Conservation (phyloP, 208 protist genomes). For the Trypanosoma vivax region DNA sequence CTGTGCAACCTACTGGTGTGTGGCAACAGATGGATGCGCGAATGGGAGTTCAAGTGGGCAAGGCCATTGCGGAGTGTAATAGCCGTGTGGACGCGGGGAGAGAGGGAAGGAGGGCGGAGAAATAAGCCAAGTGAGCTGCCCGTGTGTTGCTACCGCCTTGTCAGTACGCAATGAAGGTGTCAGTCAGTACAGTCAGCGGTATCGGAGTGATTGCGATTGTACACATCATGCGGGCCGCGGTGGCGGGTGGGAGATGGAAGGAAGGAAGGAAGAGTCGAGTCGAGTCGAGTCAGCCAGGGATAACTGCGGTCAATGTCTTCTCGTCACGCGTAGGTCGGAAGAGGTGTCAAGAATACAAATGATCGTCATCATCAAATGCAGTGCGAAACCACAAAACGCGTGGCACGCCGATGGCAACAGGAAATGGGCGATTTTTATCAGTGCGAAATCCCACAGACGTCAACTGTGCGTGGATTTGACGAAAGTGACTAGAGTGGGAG, state of each 20-base stretch:
- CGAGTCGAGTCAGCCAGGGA: constrained; percentile 1
- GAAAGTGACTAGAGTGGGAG: too few relatives aligned
- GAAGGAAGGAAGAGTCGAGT: neutral
- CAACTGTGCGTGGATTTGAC: too few relatives aligned
- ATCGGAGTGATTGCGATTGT: constrained; percentile 5
- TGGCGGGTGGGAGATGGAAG: neutral
- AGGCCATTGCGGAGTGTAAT: too few relatives aligned
- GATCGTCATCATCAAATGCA: neutral
- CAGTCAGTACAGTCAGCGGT: neutral
- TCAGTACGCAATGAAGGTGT: constrained; percentile 1
- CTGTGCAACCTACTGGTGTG: too few relatives aligned
- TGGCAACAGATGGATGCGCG: too few relatives aligned
- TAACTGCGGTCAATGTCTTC: neutral
- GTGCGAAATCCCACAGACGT: too few relatives aligned
- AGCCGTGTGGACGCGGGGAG: too few relatives aligned
- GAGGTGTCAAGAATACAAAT: neutral
- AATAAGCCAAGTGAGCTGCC: too few relatives aligned
- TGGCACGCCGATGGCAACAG: neutral
- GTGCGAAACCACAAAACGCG: neutral
- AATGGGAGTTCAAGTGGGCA: too few relatives aligned
- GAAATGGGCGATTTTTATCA: neutral
- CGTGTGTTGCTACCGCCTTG: too few relatives aligned
- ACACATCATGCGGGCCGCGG: neutral
- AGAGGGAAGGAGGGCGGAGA: too few relatives aligned
- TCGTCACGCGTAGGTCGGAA: constrained; percentile 1